These are phyloP conservation scores for Helianthus tuberosus DNA, from an alignment of 129 eudicot species.

Conservation along the genomic window DNA sequence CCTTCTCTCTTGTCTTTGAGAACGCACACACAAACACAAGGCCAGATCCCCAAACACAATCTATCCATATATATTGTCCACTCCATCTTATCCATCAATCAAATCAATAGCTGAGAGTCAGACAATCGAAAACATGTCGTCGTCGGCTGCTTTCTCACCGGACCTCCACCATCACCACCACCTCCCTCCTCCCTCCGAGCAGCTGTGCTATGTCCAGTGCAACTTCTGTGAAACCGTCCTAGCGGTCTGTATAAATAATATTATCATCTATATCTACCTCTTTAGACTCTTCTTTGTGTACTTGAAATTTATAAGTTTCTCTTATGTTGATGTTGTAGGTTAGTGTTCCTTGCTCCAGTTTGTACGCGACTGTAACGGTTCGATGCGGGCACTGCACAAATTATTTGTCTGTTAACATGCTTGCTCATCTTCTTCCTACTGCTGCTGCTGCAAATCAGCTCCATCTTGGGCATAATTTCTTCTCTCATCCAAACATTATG, in stretches of 20 bases:
- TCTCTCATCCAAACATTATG: slow-evolving; percentile 79
- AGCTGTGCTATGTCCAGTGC: slow-evolving; percentile 93
- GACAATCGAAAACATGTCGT: slow-evolving; percentile 59
- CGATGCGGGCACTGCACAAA: slow-evolving; percentile 97
- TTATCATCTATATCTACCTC: too few species aligned
- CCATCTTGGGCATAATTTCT: slow-evolving; percentile 68
- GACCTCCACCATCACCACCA: slow-evolving; percentile 67
- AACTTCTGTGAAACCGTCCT: slow-evolving; percentile 79
- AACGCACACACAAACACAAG: slow-evolving; percentile 36
- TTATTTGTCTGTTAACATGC: slow-evolving; percentile 78
- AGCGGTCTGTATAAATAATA: slow-evolving; percentile 51
- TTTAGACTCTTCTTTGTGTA: not conserved
- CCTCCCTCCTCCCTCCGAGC: slow-evolving; percentile 75
- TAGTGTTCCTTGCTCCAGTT: slow-evolving; percentile 92
- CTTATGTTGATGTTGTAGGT: slow-evolving; percentile 50
- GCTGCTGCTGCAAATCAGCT: slow-evolving; percentile 58
- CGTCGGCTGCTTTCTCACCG: slow-evolving; percentile 75
- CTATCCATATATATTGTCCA: slow-evolving; percentile 53
- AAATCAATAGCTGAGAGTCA: slow-evolving; percentile 14
- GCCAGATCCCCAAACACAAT: slow-evolving; percentile 75
- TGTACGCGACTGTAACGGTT: slow-evolving; percentile 86
- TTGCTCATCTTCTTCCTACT: slow-evolving; percentile 66
- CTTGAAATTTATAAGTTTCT: not conserved
- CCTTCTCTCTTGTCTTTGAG: slow-evolving; percentile 47
- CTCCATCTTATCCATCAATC: slow-evolving; percentile 57